Conservation (phyloP, 73 alveolate genomes). For the Urostyla sp. region DNA sequence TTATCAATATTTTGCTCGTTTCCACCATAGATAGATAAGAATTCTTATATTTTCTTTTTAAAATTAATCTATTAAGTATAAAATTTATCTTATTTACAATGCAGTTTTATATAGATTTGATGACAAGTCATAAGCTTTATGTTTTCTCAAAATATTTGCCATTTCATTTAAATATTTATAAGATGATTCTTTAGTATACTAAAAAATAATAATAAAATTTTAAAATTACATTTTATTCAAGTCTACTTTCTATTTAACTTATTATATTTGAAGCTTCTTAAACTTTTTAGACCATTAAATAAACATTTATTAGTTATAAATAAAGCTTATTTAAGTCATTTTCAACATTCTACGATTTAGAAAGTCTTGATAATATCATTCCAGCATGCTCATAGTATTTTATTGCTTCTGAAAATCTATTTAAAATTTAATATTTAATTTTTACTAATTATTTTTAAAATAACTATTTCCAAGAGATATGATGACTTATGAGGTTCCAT, state of each 20-base stretch:
- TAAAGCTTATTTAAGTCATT: neutral
- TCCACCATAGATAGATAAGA: constrained; percentile 3
- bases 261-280: neutral
- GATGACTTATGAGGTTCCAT: constrained; percentile 10
- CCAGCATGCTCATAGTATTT: constrained; percentile 8
- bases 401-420: constrained; percentile 21
- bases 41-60: constrained; percentile 35
- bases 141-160: constrained; percentile 10
- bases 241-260: neutral
- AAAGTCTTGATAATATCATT: constrained; percentile 5
- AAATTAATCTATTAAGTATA: neutral
- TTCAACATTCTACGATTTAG: neutral
- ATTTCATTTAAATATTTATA: constrained; percentile 21
- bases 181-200: neutral
- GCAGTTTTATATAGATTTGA: constrained; percentile 22
- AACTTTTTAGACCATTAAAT: constrained; percentile 4
- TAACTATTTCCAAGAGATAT: neutral
- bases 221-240: neutral
- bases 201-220: neutral
- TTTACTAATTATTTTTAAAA: neutral
- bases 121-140: neutral
- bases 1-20: constrained; percentile 13
- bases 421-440: no score
- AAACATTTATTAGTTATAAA: neutral
- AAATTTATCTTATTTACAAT: neutral